These are phyloP conservation scores for Alternaria consortialis DNA, from an alignment of 2,329 filamentous ascomycete genomes.

Conservation along the genomic window DNA sequence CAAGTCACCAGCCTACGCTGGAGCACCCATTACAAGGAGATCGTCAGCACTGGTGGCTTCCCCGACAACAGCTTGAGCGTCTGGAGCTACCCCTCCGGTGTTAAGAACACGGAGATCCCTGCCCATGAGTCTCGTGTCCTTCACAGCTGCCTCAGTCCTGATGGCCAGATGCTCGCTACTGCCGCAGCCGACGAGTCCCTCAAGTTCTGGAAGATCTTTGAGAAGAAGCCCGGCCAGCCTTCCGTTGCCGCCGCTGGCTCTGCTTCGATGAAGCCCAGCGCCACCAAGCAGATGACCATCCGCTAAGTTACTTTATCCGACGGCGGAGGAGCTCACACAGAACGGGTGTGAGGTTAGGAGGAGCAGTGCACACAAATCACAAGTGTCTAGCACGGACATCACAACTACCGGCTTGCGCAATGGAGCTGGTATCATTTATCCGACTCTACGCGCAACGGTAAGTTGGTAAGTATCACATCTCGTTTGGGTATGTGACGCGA, in stretches of 20 bases:
- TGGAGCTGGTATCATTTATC: conserved; percentile 40
- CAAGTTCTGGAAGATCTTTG: conserved; percentile 99
- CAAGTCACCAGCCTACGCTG: conserved; percentile 96
- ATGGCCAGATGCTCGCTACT: conserved; percentile 97
- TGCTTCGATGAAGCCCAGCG: conserved; percentile 78
- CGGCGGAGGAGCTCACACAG: background rate
- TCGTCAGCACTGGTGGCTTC: conserved; percentile 96
- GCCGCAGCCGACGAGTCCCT: conserved; percentile 94
- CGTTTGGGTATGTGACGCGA: conserved; percentile 52
- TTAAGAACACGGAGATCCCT: conserved; percentile 97
- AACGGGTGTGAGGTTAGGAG: background rate
- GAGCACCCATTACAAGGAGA: conserved; percentile 97
- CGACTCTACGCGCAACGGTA: conserved; percentile 54
- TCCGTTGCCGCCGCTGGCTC: conserved; percentile 70
- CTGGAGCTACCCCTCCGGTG: conserved; percentile 97
- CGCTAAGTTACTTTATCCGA: conserved; percentile 37
- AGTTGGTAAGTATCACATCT: conserved; percentile 55
- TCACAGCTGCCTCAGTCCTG: conserved; percentile 95
- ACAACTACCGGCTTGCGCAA: conserved; percentile 50
- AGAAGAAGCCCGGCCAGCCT: conserved; percentile 89
- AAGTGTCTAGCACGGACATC: conserved; percentile 21
- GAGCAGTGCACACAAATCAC: conserved; percentile 29
- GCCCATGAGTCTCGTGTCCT: conserved; percentile 96
- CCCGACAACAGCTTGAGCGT: conserved; percentile 99
- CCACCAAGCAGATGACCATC: conserved; percentile 91